Base-by-base conservation (phyloP, 2,329 filamentous ascomycete genomes). In the Colletotrichum simmondsii region DNA sequence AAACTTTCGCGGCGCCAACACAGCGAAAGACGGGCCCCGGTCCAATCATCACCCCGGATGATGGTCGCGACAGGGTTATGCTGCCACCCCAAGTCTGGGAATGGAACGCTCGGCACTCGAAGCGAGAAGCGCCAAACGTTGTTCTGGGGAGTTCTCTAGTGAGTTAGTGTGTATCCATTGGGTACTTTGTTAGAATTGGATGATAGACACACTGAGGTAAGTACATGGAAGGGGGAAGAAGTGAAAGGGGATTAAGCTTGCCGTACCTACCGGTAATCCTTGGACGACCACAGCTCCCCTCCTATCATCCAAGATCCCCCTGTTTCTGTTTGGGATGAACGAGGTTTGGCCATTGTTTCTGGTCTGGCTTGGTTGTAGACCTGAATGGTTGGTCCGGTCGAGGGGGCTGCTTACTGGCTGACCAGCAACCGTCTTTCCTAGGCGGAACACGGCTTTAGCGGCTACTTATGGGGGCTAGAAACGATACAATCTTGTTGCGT, bases 311-410 rank as follows among this genome's bases (percentile, higher is more conserved):
- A 49, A 10, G 42, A 49, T 49, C 12, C 35, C 35, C 59, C 24
- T 46, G 65, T 58, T 63, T 42, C 57, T 19, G 52, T 46, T 42
- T 59, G 19, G 69, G 58, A 72, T 46, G 65, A 72, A 69, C 42
- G 26, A 32, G 65, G 12, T 72, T 52, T 69, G 53, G 59, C 4
- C 16, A 35, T 37, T 60, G 46, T 69, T 52, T 69, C 46, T 22
- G 19, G 24, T 10, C 14, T 22, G 35, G 22, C 35, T 26, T 42
- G 58, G 16, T 30, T 22, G 37, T 19, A 26, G 28, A 49, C 14
- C 7, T n/a, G 14, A 26, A 28, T 11, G 46, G 61, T n/a, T 54
- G 30, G 6, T 16, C 28, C 28, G 3, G 22, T 24, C 14, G 59
- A 6, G 35, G 14, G 22, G 22, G 35, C 14, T 14, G 59, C 37